Base-by-base conservation (phyloP, 1,284 basidiomycete species). In the Ganoderma lingzhi region DNA sequence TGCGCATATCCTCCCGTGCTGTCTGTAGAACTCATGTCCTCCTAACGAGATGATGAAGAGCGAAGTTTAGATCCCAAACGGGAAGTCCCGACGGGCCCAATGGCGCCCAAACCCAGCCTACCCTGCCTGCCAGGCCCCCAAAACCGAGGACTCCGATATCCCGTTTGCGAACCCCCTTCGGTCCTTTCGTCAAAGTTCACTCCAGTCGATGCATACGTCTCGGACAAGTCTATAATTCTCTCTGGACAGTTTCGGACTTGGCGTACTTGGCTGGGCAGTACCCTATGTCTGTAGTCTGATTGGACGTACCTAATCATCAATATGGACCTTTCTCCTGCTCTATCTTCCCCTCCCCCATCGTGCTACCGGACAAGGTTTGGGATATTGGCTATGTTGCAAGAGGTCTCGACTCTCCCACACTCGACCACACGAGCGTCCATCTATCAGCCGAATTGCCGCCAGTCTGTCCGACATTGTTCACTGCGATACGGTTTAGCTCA, bases 61-160 rank as follows among this genome's bases (percentile, higher is more conserved):
- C 10, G 56, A 59, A 8, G 17, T 59, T 59, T 59, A 35, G 56
- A 59, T 39, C 35, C 56, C 56, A 10, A 59, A 59, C 23, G 17
- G 56, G 56, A 10, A 2, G 6, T 23, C 17, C 0, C 0, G 15
- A 1, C 19, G 1, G 10, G 32, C 56, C 56, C 3, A 59, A 6
- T 37, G 35, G 8, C 19, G 23, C 19, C 35, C 32, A 39, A 39
- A 59, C 32, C 55, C 37, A 56, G 32, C 53, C 53, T 8, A 32
- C 53, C 12, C 32, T 19, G 53, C 53, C 56, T n/a, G 28, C 35
- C 1, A n/a, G 9, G 19, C 35, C 30, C 56, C 56, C 17, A 35
- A 37, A 58, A 58, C 48, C 14, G 10, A 51, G 23, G 23, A 8
- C 10, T 10, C 23, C 12, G 23, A 51, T 8, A 14, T 23, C 23